Conservation (phyloP, 179 eudicot genomes). For the Amaranthus tricolor region DNA sequence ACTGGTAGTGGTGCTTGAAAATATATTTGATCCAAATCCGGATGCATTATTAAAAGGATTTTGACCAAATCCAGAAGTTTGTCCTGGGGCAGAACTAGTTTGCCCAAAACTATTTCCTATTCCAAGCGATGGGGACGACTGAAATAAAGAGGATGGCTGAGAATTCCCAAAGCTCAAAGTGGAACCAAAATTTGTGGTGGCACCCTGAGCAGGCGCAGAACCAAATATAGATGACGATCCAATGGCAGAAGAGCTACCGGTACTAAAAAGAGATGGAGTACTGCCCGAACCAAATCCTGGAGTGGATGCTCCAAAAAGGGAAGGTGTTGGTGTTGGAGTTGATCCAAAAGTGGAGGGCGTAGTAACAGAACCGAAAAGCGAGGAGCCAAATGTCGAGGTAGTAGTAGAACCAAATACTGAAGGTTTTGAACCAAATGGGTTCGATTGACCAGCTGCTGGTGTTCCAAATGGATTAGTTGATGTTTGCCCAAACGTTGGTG, state of each 20-base stretch:
- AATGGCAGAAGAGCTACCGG: conserved; percentile 54
- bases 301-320: conserved; percentile 55
- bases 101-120: conserved; percentile 62
- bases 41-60: conserved; percentile 47
- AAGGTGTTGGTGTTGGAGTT: conserved; percentile 50
- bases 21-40: conserved; percentile 59
- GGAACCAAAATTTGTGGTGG: conserved; percentile 56
- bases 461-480: conserved; percentile 67
- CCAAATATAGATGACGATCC: conserved; percentile 62
- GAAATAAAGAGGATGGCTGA: conserved; percentile 72
- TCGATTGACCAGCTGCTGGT: conserved; percentile 41
- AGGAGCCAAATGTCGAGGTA: conserved; percentile 50
- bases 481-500: conserved; percentile 64
- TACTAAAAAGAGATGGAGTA: conserved; percentile 61
- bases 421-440: conserved; percentile 68
- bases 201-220: conserved; percentile 52
- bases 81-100: conserved; percentile 52
- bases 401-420: conserved; percentile 59
- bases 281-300: conserved; percentile 60
- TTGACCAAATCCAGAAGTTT: conserved; percentile 41
- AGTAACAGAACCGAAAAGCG: conserved; percentile 40
- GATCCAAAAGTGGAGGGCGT: conserved; percentile 65
- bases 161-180: conserved; percentile 59
- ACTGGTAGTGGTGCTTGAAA: conserved; percentile 53
- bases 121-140: conserved; percentile 69